Percentiles rank a stretch among this genome's conserved stretches.
Evolutionary conservation across 208 protist species (phyloP).

Genomic region (Trypanosoma caninum): DNA sequence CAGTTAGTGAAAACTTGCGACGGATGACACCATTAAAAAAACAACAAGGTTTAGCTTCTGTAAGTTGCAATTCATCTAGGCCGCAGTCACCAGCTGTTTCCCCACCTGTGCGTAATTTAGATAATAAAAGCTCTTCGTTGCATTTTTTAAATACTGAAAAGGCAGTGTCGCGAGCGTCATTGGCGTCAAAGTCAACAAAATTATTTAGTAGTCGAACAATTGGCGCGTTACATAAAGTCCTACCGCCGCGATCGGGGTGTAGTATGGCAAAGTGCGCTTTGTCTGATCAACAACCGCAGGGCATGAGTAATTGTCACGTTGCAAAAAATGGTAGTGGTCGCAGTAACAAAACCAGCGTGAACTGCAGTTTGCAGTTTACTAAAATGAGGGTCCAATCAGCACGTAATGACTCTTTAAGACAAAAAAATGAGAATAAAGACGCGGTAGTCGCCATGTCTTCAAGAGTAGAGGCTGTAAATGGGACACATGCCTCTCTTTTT

Average conservation of each 20-base stretch:
- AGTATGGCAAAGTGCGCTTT: neutral
- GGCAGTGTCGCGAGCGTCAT: neutral
- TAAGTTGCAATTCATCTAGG: no score
- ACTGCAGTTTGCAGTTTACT: neutral
- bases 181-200: neutral
- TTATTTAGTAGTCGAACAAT: neutral
- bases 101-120: conserved; percentile 2
- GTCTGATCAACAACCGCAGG: no score
- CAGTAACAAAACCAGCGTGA: no score
- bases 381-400: neutral
- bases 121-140: conserved; percentile 17
- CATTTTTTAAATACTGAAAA: conserved; percentile 3
- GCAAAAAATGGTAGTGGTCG: no score
- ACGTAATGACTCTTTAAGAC: neutral
- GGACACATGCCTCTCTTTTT: neutral
- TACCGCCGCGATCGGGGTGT: neutral
- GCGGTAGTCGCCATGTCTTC: neutral
- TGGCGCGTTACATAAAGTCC: neutral
- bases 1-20: no score
- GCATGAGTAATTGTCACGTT: no score
- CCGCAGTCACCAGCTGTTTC: conserved; percentile 10
- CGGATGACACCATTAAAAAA: neutral
- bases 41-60: no score
- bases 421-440: neutral
- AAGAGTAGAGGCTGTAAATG: neutral